phyloP scores from a whole-genome alignment of 176 grass and related monocot genomes.

The Triticum aestivum region IWGSC_CS_RefSeq_v2.1 NC_057797.1:133677434-133677933 shows the following conservation, averaged over 20 bases:
- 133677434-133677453: too few species aligned
- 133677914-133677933: conserved; percentile 14
- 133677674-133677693: not conserved
- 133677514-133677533: not conserved
- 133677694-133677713: not conserved
- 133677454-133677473: not conserved
- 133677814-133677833: conserved; percentile 40
- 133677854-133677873: conserved; percentile 66
- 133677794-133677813: conserved; percentile 39
- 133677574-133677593: conserved; percentile 9
- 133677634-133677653: not conserved
- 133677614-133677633: not conserved
- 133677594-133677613: not conserved
- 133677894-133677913: conserved; percentile 16
- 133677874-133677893: not conserved
- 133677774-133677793: conserved; percentile 17
- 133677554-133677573: conserved; percentile 1
- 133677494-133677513: not conserved
- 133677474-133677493: not conserved
- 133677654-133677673: conserved; percentile 6
- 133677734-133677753: conserved; percentile 35
- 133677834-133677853: conserved; percentile 33
- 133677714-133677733: conserved; percentile 12
- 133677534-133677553: conserved; percentile 3
- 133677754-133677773: conserved; percentile 39